These are phyloP conservation scores for Yarrowia sp. DNA, from an alignment of 805 yeast genomes.

Conservation along the genomic window DNA sequence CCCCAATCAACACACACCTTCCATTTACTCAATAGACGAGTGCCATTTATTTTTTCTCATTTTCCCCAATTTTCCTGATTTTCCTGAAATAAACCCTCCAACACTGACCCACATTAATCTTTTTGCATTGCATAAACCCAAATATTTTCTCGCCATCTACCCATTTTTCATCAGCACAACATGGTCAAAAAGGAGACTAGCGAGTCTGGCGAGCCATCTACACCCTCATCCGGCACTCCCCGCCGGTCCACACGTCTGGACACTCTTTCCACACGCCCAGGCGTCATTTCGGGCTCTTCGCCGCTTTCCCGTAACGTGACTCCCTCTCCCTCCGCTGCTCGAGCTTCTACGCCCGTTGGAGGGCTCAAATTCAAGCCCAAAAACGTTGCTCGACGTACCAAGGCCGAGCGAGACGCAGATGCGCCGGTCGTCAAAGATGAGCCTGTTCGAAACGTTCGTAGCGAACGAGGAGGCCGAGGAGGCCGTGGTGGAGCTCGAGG, in stretches of 20 bases:
- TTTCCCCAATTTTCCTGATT: neutral
- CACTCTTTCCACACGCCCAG: constrained; percentile 29
- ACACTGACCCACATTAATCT: neutral
- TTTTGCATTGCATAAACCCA: neutral
- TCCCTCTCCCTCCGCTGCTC: neutral
- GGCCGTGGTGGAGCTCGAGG: constrained; percentile 30
- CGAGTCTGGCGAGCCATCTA: neutral
- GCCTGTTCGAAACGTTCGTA: constrained; percentile 17
- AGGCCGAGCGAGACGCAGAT: constrained; percentile 77
- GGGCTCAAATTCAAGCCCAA: constrained; percentile 73
- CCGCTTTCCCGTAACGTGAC: constrained; percentile 17
- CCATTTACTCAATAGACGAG: no score
- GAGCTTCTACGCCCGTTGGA: constrained; percentile 28
- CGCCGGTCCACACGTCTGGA: constrained; percentile 29
- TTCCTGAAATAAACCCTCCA: neutral
- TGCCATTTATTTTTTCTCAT: no score
- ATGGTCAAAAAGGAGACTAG: constrained; percentile 15
- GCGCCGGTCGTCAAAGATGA: constrained; percentile 50
- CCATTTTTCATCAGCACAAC: neutral
- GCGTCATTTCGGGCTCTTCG: constrained; percentile 21
- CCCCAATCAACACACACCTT: no score
- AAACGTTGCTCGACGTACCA: constrained; percentile 75
- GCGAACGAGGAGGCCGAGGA: constrained; percentile 32
- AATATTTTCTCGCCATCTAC: constrained; percentile 5
- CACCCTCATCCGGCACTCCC: neutral